These are phyloP conservation scores for Hypoxylon rubiginosum DNA, from an alignment of 2,329 filamentous ascomycete species.

Conservation along the genomic window DNA sequence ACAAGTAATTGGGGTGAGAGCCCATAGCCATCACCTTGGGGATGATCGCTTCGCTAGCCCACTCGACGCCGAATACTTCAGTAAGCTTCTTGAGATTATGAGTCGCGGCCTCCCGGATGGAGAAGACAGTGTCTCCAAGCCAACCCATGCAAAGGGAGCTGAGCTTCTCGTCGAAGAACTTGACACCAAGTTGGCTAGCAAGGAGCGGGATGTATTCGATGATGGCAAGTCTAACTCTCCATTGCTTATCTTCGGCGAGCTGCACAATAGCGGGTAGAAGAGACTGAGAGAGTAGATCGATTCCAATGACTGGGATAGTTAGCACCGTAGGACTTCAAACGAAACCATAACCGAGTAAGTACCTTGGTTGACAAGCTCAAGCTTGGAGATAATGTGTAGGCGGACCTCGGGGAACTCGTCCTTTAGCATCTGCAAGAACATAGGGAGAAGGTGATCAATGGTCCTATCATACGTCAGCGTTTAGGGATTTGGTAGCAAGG, in stretches of 20 bases:
- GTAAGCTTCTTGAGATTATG: conserved; percentile 98
- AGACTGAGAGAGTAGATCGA: conserved; percentile 95
- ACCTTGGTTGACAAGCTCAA: conserved; percentile 98
- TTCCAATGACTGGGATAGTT: conserved; percentile 83
- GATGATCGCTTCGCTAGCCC: conserved; percentile 97
- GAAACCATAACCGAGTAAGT: conserved; percentile 47
- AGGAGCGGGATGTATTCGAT: conserved; percentile 99
- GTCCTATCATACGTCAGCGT: conserved; percentile 70
- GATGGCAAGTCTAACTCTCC: conserved; percentile 96
- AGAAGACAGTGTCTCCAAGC: conserved; percentile 98
- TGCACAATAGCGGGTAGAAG: conserved; percentile 97
- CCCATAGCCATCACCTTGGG: conserved; percentile 99
- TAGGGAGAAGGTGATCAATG: conserved; percentile 94
- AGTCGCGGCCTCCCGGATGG: conserved; percentile 96
- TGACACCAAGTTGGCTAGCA: conserved; percentile 92
- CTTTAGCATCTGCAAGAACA: conserved; percentile 99
- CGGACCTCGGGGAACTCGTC: conserved; percentile 98
- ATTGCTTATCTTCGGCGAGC: conserved; percentile 98
- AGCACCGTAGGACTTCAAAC: conserved; percentile 24
- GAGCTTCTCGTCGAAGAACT: conserved; percentile 98
- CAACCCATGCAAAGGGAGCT: conserved; percentile 97
- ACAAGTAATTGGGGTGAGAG: conserved; percentile 97
- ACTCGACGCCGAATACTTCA: conserved; percentile 97
- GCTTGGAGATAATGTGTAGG: conserved; percentile 99
- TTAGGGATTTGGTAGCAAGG: conserved; percentile 23